Conservation (phyloP, 805 yeast species). For the Allodekkera sacchari region DNA sequence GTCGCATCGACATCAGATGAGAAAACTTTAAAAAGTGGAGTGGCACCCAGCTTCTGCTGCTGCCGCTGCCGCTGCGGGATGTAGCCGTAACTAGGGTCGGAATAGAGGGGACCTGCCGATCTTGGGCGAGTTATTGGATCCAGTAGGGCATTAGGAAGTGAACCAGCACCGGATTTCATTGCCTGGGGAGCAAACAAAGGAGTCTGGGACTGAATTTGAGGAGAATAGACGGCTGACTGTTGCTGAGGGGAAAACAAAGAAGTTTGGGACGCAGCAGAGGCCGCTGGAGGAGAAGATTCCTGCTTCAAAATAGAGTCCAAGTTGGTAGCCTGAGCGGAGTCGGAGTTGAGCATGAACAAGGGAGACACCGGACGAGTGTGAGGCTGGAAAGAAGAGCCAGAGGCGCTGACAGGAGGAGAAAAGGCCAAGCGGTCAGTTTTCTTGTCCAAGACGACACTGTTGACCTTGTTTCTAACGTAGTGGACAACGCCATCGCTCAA, state of each 20-base stretch:
- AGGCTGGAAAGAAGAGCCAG: constrained; percentile 15
- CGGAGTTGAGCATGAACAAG: constrained; percentile 21
- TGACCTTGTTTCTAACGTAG: constrained; percentile 35
- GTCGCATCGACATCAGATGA: constrained; percentile 21
- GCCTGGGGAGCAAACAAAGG: too few species aligned
- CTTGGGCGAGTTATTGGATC: constrained; percentile 30
- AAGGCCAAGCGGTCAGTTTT: constrained; percentile 11
- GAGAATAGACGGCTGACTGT: too few species aligned
- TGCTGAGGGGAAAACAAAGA: too few species aligned
- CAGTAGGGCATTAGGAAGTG: too few species aligned
- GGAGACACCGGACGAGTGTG: constrained; percentile 26
- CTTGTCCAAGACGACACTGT: constrained; percentile 14
- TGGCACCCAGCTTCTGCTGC: constrained; percentile 2
- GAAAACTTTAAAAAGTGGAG: constrained; percentile 17
- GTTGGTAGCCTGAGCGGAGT: constrained; percentile 25
- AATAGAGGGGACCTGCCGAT: constrained; percentile 35
- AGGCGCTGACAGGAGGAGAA: constrained; percentile 18
- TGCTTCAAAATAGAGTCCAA: constrained; percentile 32
- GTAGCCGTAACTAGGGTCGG: constrained; percentile 4
- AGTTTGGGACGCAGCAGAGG: too few species aligned
- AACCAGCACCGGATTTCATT: too few species aligned
- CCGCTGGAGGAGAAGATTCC: too few species aligned
- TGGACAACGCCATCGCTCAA: constrained; percentile 37
- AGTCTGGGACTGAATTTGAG: too few species aligned
- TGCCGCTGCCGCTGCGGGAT: constrained; percentile 6